A percentile compares a stretch with the other conserved stretches of the same genome.
phyloP scores from a whole-genome alignment of 2,329 filamentous ascomycete genomes.

The Xylariaceae sp. region DNA sequence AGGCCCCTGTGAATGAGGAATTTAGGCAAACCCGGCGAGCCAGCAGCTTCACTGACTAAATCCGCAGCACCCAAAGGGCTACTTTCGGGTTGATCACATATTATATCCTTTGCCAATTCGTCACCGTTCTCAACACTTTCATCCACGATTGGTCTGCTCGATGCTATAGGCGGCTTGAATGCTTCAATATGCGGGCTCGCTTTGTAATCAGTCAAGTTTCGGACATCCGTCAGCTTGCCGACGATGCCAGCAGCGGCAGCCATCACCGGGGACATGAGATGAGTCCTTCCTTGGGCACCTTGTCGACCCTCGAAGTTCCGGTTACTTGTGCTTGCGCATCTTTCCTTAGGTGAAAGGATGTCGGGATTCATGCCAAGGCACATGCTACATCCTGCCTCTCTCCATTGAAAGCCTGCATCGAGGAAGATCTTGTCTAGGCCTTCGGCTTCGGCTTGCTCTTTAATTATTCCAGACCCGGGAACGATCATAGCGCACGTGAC shows the following conservation, averaged over 20 bases:
- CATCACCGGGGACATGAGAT: slow-evolving; percentile 97
- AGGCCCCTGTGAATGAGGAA: slow-evolving; percentile 86
- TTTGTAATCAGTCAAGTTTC: slow-evolving; percentile 72
- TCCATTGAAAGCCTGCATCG: slow-evolving; percentile 95
- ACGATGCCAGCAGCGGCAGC: slow-evolving; percentile 88
- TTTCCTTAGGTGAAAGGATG: slow-evolving; percentile 88
- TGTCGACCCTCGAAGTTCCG: slow-evolving; percentile 98
- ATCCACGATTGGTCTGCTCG: slow-evolving; percentile 56
- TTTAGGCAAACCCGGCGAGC: slow-evolving; percentile 74
- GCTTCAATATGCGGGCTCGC: slow-evolving; percentile 66
- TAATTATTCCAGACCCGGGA: slow-evolving; percentile 92
- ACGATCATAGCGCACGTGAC: slow-evolving; percentile 96
- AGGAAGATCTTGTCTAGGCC: slow-evolving; percentile 91
- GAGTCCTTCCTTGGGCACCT: slow-evolving; percentile 87
- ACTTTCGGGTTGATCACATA: slow-evolving; percentile 68
- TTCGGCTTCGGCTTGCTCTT: slow-evolving; percentile 87
- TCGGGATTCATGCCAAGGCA: slow-evolving; percentile 99
- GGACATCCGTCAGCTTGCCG: slow-evolving; percentile 90
- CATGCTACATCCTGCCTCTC: slow-evolving; percentile 98
- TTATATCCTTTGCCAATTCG: slow-evolving; percentile 54
- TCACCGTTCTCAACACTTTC: slow-evolving; percentile 59
- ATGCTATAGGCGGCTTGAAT: slow-evolving; percentile 44
- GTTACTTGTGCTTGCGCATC: slow-evolving; percentile 94
- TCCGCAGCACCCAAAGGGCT: slow-evolving; percentile 69
- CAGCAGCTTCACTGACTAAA: slow-evolving; percentile 52